Conservation (phyloP, 1,139 yeast genomes). For the Pichia terricola region DNA sequence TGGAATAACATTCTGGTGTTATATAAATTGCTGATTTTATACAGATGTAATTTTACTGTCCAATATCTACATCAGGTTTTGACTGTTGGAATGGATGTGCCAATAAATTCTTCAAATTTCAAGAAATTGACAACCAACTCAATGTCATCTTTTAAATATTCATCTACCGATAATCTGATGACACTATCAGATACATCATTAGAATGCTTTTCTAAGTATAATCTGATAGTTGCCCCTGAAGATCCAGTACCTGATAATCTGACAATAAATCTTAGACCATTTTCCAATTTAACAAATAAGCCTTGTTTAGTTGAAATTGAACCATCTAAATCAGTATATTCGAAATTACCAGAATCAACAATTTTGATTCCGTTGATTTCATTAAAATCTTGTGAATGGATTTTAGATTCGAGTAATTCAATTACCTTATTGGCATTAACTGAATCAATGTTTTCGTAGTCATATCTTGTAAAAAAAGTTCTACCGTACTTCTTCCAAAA, state of each 20-base stretch:
- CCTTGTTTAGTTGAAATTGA: constrained; percentile 90
- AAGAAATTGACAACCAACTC: constrained; percentile 56
- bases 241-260: constrained; percentile 98
- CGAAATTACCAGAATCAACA: constrained; percentile 76
- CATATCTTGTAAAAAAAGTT: constrained; percentile 95
- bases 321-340: constrained; percentile 92
- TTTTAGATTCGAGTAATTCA: constrained; percentile 39
- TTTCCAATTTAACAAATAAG: constrained; percentile 67
- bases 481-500: constrained; percentile 95
- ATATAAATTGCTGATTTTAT: too few species aligned
- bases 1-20: too few species aligned
- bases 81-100: constrained; percentile 84
- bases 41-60: too few species aligned
- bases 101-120: constrained; percentile 64
- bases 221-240: constrained; percentile 92
- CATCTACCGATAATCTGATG: constrained; percentile 45
- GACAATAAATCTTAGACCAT: constrained; percentile 80
- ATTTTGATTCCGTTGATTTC: constrained; percentile 35
- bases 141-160: constrained; percentile 57
- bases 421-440: constrained; percentile 72
- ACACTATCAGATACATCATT: constrained; percentile 42
- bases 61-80: too few species aligned
- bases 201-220: constrained; percentile 81
- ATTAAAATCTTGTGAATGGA: constrained; percentile 29
- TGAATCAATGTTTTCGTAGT: constrained; percentile 72